Percentiles rank a stretch among this genome's conserved stretches.
Conservation (phyloP, 495 filamentous ascomycete species). For the Letharia columbiana region DNA sequence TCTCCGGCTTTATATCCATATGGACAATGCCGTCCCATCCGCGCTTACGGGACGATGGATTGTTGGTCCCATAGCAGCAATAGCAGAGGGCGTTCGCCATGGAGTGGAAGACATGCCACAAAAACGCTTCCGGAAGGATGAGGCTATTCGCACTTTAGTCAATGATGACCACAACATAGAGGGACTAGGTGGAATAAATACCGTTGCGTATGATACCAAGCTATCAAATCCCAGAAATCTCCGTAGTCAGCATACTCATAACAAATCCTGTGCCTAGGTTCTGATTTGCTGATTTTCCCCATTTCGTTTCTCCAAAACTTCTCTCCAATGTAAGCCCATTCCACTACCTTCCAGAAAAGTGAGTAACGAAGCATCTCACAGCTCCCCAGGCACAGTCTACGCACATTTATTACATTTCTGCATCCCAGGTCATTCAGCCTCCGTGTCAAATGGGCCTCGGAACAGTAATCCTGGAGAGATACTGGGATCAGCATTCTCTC, state of each 20-base stretch:
- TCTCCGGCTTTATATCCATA: conserved; percentile 48
- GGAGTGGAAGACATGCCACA: conserved; percentile 24
- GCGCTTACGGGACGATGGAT: not conserved
- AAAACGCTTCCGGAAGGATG: conserved; percentile 24
- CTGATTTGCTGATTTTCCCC: not conserved
- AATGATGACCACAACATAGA: not conserved
- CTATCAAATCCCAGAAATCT: conserved; percentile 8
- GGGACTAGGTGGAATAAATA: not conserved
- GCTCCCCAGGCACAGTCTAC: not conserved
- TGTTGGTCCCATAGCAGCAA: conserved; percentile 16
- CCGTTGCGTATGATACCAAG: conserved; percentile 8
- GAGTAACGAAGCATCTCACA: too few relatives aligned
- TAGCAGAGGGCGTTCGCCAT: conserved; percentile 22
- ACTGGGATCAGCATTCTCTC: not conserved
- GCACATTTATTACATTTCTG: conserved; percentile 21
- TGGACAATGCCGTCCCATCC: conserved; percentile 38
- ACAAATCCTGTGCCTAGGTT: conserved; percentile 14
- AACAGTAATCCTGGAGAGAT: conserved; percentile 20
- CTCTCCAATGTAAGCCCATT: conserved; percentile 16
- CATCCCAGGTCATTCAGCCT: conserved; percentile 22
- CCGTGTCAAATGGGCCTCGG: conserved; percentile 22
- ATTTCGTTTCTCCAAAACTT: not conserved
- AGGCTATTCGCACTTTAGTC: conserved; percentile 2
- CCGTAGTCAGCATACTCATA: conserved; percentile 19
- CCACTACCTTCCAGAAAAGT: conserved; percentile 8